phyloP scores from a whole-genome alignment of 2,329 filamentous ascomycete species.

The Pseudogymnoascus sp. region DNA sequence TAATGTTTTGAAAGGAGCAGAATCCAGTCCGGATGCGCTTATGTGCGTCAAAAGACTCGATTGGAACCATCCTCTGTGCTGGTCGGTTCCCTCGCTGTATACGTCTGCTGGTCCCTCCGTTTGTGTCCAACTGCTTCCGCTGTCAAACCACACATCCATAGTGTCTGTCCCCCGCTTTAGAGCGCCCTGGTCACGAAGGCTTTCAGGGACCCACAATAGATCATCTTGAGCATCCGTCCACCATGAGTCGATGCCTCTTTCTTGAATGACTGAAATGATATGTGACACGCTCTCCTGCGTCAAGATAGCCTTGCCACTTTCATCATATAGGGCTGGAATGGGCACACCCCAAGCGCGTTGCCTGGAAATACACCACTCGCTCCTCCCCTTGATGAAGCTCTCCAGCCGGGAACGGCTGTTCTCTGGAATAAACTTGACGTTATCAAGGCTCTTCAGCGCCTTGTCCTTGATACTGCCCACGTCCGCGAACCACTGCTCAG shows the following conservation, averaged over 20 bases:
- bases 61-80: conserved; percentile 98
- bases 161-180: conserved; percentile 81
- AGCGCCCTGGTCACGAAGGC: conserved; percentile 44
- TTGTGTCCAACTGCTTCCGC: conserved; percentile 83
- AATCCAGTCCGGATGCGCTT: conserved; percentile 27
- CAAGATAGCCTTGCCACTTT: conserved; percentile 66
- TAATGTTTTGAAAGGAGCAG: conserved; percentile 76
- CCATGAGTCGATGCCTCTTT: conserved; percentile 85
- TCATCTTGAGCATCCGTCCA: conserved; percentile 78
- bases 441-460: conserved; percentile 60
- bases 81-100: conserved; percentile 89
- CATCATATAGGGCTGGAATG: conserved; percentile 80
- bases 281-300: conserved; percentile 72
- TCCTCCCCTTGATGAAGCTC: conserved; percentile 79
- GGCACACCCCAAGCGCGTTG: conserved; percentile 96
- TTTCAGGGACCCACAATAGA: conserved; percentile 63
- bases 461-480: conserved; percentile 71
- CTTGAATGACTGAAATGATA: conserved; percentile 68
- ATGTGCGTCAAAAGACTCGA: conserved; percentile 85
- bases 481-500: conserved; percentile 96
- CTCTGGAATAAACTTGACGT: conserved; percentile 72
- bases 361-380: conserved; percentile 96
- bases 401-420: conserved; percentile 65
- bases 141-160: conserved; percentile 99
- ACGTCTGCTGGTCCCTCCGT: conserved; percentile 60